Conservation (phyloP, 1,139 yeast species). For the Yamadazyma diospyri region DNA sequence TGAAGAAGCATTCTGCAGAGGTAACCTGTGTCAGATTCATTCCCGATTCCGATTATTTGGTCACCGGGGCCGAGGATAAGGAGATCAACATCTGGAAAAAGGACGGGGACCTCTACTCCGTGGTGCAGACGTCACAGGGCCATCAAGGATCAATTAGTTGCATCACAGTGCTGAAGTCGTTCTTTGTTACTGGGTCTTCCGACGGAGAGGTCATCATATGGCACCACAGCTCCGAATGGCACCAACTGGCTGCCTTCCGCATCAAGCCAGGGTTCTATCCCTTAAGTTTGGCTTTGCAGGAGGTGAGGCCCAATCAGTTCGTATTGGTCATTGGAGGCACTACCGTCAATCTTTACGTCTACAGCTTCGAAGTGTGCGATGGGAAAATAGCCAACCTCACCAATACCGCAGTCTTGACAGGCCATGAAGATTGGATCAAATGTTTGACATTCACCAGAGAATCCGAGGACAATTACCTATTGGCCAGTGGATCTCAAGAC, state of each 20-base stretch:
- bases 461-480: slow-evolving; percentile 47
- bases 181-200: slow-evolving; percentile 63
- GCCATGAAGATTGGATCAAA: slow-evolving; percentile 95
- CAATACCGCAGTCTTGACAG: slow-evolving; percentile 57
- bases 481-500: slow-evolving; percentile 90
- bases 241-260: slow-evolving; percentile 20
- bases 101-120: slow-evolving; percentile 16
- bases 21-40: slow-evolving; percentile 60
- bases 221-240: slow-evolving; percentile 21
- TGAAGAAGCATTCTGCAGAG: slow-evolving; percentile 56
- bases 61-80: slow-evolving; percentile 68
- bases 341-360: slow-evolving; percentile 51
- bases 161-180: slow-evolving; percentile 29
- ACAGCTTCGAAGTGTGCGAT: slow-evolving; percentile 34
- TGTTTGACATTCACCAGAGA: slow-evolving; percentile 57
- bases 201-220: slow-evolving; percentile 58
- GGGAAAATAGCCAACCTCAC: slow-evolving; percentile 17
- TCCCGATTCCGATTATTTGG: slow-evolving; percentile 41
- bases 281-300: slow-evolving; percentile 53
- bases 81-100: slow-evolving; percentile 56
- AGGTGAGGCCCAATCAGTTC: slow-evolving; percentile 35
- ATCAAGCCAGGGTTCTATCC: slow-evolving; percentile 61
- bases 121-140: slow-evolving; percentile 32
- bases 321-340: slow-evolving; percentile 87
- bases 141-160: slow-evolving; percentile 52